Evolutionary conservation across 225 moss, liverwort and hornwort species (phyloP).

Genomic region (Polytrichum formosum): DNA sequence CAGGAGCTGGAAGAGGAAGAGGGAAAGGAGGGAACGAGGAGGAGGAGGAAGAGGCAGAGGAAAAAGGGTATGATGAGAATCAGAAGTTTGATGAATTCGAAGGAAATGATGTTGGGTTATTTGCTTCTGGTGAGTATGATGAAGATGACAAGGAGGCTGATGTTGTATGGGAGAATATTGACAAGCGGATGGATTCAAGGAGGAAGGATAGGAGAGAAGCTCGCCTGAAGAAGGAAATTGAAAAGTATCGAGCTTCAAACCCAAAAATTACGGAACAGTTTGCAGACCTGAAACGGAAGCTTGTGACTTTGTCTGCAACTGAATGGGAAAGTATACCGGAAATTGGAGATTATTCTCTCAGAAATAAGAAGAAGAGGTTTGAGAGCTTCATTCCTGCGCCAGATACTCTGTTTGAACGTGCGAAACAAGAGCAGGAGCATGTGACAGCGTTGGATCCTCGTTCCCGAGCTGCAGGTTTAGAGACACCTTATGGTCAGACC

Average conservation of each 20-base stretch:
- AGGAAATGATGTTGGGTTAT: conserved; percentile 87
- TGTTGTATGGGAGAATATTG: conserved; percentile 88
- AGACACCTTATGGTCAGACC: conserved; percentile 90
- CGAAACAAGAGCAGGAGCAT: conserved; percentile 89
- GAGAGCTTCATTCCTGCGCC: conserved; percentile 93
- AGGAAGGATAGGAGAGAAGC: conserved; percentile 85
- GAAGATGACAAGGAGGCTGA: conserved; percentile 97
- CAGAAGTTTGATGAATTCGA: conserved; percentile 98
- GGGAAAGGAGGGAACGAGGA: conserved; percentile 79
- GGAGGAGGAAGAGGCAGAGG: conserved; percentile 95
- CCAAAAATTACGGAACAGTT: conserved; percentile 92
- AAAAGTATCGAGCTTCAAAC: conserved; percentile 89
- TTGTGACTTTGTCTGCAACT: conserved; percentile 60
- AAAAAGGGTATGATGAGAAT: conserved; percentile 97
- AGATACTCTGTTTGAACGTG: conserved; percentile 85
- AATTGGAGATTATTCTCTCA: conserved; percentile 74
- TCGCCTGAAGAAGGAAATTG: conserved; percentile 84
- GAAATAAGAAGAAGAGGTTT: conserved; percentile 94
- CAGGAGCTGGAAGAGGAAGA: conserved; percentile 66
- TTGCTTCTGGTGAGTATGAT: conserved; percentile 90
- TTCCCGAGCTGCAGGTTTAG: conserved; percentile 79
- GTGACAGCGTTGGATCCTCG: conserved; percentile 91
- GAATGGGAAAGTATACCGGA: conserved; percentile 97
- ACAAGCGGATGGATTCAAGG: conserved; percentile 90
- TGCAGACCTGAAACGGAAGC: conserved; percentile 84